These are phyloP conservation scores for Chrysosphaeria jannelii DNA, from an alignment of 2,329 filamentous ascomycete genomes.

Conservation along the genomic window DNA sequence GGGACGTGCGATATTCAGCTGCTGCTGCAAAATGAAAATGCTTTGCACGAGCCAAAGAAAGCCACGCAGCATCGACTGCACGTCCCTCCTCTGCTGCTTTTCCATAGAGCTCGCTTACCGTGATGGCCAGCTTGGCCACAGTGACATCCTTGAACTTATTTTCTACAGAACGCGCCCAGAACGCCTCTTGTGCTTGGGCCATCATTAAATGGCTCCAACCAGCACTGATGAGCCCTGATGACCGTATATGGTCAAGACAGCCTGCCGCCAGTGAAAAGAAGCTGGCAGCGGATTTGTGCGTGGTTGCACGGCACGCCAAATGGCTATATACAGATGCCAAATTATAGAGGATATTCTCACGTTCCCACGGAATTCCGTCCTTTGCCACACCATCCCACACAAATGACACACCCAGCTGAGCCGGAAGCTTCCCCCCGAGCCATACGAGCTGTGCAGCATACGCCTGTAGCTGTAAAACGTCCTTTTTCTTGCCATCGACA, in stretches of 20 bases:
- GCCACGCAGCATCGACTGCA: conserved; percentile 81
- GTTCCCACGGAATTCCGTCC: conserved; percentile 48
- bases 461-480: conserved; percentile 59
- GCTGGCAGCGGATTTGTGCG: conserved; percentile 56
- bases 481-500: conserved; percentile 62
- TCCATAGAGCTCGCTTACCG: conserved; percentile 75
- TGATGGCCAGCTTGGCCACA: conserved; percentile 67
- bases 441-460: conserved; percentile 85
- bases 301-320: conserved; percentile 28
- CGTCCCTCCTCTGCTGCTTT: conserved; percentile 60
- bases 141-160: conserved; percentile 76
- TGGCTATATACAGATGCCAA: conserved; percentile 82
- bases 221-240: conserved; percentile 50
- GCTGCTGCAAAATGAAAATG: conserved; percentile 92
- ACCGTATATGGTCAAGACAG: conserved; percentile 50
- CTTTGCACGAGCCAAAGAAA: conserved; percentile 90
- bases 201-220: conserved; percentile 40
- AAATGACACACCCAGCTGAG: conserved; percentile 85
- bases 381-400: conserved; percentile 61
- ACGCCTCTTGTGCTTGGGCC: conserved; percentile 87
- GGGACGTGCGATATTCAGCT: conserved; percentile 72
- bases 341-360: conserved; percentile 81
- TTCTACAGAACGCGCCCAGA: conserved; percentile 92
- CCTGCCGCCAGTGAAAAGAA: conserved; percentile 76
- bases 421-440: conserved; percentile 84